Base-by-base conservation (phyloP, 179 eudicot species). In the Actinidia arguta region DNA sequence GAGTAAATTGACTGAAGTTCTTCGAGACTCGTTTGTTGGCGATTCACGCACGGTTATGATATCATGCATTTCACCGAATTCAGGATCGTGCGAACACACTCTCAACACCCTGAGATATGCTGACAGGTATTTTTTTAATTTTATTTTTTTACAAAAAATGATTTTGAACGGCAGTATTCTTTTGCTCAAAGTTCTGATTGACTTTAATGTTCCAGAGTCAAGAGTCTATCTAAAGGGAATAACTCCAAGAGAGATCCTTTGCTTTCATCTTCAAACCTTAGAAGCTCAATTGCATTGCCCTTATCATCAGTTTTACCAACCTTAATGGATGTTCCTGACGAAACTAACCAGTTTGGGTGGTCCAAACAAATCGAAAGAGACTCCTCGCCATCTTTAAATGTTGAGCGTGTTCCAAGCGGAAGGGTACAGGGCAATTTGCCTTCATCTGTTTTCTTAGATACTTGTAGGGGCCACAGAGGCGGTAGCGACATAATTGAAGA, bases 21-120 rank as follows among this genome's bases (percentile, higher is more conserved):
- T 96, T 78, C 88, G 99, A 84, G 99, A 96, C 82, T 96, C 99
- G 44, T 96, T 96, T 86, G 98, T 95, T 86, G 99, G 99, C 24
- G 92, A 96, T 84, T 95, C 98, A 66, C 92, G 98, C 17, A 96
- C 99, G 54, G 98, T 96, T 64, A 95, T 96, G 99, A 93, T 96
- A 78, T 96, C 99, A 50, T 96, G 99, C 89, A 84, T 96, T 81
- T 96, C 99, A 47, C 99, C 99, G 56, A 95, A 90, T 77, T 62
- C 97, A 20, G 98, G 99, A 73, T 96, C 98, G 11, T 96, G 98
- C 82, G 98, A 96, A 85, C 99, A 96, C 82, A 96, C 99, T 31
- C 93, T 96, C 13, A 96, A 96, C 85, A 95, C 98, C 64, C 91
- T 96, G 67, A 85, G 99, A 93, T 96, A 96, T 87, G 99, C 99